Conservation (phyloP, 2,329 filamentous ascomycete genomes). For the Magnaporthiopsis rhizophila region DNA sequence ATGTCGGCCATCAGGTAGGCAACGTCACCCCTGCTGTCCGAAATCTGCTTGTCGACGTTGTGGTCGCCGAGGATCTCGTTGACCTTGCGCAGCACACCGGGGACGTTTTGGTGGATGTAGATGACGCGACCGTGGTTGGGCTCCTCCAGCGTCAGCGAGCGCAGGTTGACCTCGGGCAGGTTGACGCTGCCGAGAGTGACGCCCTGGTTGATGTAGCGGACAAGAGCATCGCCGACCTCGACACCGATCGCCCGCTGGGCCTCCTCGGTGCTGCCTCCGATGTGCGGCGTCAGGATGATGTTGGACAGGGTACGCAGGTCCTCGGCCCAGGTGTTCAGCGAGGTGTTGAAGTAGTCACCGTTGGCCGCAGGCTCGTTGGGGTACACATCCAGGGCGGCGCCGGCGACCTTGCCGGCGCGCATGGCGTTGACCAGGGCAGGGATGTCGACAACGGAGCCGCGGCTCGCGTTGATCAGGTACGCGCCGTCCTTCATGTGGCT, state of each 20-base stretch:
- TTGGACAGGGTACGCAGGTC: slow-evolving; percentile 83
- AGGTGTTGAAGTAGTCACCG: slow-evolving; percentile 85
- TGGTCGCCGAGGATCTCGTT: slow-evolving; percentile 92
- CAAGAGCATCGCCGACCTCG: slow-evolving; percentile 81
- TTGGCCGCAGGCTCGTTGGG: slow-evolving; percentile 90
- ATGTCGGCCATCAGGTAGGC: slow-evolving; percentile 98
- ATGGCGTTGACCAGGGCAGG: slow-evolving; percentile 83
- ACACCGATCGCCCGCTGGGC: slow-evolving; percentile 93
- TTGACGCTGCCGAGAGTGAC: slow-evolving; percentile 89
- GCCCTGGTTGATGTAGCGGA: slow-evolving; percentile 93
- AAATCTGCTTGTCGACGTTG: slow-evolving; percentile 99
- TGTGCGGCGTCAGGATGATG: slow-evolving; percentile 91
- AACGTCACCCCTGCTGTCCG: slow-evolving; percentile 86
- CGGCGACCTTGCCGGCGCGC: slow-evolving; percentile 78
- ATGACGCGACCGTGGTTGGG: slow-evolving; percentile 84
- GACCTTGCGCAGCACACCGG: slow-evolving; percentile 87
- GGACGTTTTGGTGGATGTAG: slow-evolving; percentile 94
- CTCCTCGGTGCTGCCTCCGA: slow-evolving; percentile 95
- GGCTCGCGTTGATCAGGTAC: slow-evolving; percentile 93
- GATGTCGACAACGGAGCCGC: slow-evolving; percentile 90
- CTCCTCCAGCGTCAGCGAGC: slow-evolving; percentile 85
- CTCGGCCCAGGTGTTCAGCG: slow-evolving; percentile 75
- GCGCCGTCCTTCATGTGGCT: slow-evolving; percentile 85
- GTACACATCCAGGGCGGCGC: slow-evolving; percentile 94
- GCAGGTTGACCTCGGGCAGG: slow-evolving; percentile 86